Conservation (phyloP, 805 yeast species). For the Saccharomycopsis sp. region DNA sequence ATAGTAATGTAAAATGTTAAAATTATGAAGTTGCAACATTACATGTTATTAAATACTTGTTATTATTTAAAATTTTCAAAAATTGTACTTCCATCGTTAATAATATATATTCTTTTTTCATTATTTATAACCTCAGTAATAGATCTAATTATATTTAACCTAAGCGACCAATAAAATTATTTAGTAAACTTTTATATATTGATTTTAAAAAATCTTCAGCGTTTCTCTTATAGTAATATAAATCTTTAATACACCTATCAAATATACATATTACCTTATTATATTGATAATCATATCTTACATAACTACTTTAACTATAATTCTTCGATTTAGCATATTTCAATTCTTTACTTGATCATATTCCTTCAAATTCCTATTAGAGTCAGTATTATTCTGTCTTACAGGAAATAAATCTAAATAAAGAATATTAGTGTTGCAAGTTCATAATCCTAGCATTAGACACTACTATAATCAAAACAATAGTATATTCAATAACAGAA, state of each 20-base stretch:
- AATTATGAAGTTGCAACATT: neutral
- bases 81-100: neutral
- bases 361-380: conserved; percentile 4
- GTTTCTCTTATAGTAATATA: neutral
- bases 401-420: neutral
- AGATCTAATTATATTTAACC: neutral
- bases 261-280: neutral
- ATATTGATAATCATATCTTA: neutral
- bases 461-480: no score
- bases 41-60: conserved; percentile 1
- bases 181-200: conserved; percentile 6
- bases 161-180: conserved; percentile 4
- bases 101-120: neutral
- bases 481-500: no score
- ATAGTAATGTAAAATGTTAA: no score
- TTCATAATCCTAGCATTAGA: no score
- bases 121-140: neutral
- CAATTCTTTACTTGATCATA: conserved; percentile 4
- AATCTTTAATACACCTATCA: neutral
- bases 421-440: neutral
- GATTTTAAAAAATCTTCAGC: neutral
- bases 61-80: neutral
- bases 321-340: neutral
- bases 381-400: neutral
- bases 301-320: neutral